A percentile compares a stretch with the other conserved stretches of the same genome.
These are phyloP conservation scores for Trichaptum fuscoviolaceum DNA, from an alignment of 768 basidiomycete genomes.

Conservation along the genomic window DNA sequence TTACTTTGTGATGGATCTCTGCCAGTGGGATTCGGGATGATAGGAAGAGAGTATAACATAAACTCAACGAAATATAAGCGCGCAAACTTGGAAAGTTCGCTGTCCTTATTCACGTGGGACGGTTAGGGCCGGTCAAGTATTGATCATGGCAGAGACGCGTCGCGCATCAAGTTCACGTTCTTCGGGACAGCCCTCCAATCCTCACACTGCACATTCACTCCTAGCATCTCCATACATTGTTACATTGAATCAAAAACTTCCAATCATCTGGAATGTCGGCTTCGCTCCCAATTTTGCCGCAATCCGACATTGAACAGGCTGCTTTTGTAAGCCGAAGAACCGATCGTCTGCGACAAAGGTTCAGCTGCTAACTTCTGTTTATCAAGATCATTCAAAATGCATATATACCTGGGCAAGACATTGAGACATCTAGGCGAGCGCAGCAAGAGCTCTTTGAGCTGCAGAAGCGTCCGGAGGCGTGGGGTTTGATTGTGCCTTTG, in stretches of 20 bases:
- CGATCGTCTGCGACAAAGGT: constrained; percentile 12
- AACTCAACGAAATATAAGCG: too few species aligned
- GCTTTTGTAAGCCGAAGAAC: constrained; percentile 10
- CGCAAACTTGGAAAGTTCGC: too few species aligned
- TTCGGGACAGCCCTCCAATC: too few species aligned
- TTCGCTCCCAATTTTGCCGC: constrained; percentile 14
- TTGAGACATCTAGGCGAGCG: constrained; percentile 53
- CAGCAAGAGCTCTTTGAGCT: constrained; percentile 74
- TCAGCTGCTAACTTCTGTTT: constrained; percentile 10
- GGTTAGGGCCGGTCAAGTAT: too few species aligned
- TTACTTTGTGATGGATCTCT: too few species aligned
- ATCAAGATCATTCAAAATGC: constrained; percentile 66
- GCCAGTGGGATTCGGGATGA: too few species aligned
- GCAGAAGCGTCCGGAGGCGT: constrained; percentile 72
- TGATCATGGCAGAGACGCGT: too few species aligned
- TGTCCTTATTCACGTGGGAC: too few species aligned
- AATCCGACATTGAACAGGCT: constrained; percentile 16
- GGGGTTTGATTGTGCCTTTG: constrained; percentile 79
- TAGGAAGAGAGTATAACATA: too few species aligned
- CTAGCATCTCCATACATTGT: background rate
- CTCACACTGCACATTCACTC: background rate
- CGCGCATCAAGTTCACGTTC: too few species aligned
- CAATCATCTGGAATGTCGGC: background rate
- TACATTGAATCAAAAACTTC: background rate
- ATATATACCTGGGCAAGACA: constrained; percentile 46